Evolutionary conservation across 768 basidiomycete genomes (phyloP), one percentile per base, ranked within the genome.

Genomic region (Mycena amicta): DNA sequence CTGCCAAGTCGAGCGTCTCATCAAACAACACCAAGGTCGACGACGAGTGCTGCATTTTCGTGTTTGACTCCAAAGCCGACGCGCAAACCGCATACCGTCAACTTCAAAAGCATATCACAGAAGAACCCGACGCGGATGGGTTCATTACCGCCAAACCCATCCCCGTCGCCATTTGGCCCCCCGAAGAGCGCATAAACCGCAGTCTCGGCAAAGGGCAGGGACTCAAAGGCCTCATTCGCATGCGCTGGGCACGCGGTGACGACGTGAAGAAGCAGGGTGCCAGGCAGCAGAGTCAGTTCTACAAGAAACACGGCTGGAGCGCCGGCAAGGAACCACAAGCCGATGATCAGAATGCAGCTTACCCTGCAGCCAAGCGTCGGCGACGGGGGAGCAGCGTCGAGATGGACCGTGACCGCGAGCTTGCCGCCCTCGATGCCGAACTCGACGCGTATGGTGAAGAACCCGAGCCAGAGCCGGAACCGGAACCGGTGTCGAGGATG

Each of bases 231-330:
- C 65, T 70, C 5, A 79, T 94, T 39, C 77, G 75, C 54, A 88
- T 94, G 84, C 83, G 92, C 25, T 92, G 89, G 90, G 92, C 92
- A 0, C 77, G 74, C 57, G 67, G 64, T 26, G 82, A 83, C 27
- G 92, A 94, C 64, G 81, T 92, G 45, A 94, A 94, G 77, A 84
- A 89, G 75, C 83, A 79, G 51, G 90, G 89, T 2, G 89, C 92
- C 3, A 84, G 81, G 68, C 77, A 75, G 55, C 81, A 88, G 61
- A 93, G 91, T 67, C 74, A 88, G 64, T 94, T 93, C 63, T 94
- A 94, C 72, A 85, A 72, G 71, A 88, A 84, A 66, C 88, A 93
- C 57, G 92, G 91, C 18, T 67, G 66, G 54, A 68, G 69, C 28
- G 87, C 87, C 3, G 90, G 90, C 55, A 91, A 86, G 68, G 84